Evolutionary conservation across 2,329 filamentous ascomycete genomes (phyloP), one percentile per base, ranked within the genome.

Genomic region (Aspergillus ibericus): DNA sequence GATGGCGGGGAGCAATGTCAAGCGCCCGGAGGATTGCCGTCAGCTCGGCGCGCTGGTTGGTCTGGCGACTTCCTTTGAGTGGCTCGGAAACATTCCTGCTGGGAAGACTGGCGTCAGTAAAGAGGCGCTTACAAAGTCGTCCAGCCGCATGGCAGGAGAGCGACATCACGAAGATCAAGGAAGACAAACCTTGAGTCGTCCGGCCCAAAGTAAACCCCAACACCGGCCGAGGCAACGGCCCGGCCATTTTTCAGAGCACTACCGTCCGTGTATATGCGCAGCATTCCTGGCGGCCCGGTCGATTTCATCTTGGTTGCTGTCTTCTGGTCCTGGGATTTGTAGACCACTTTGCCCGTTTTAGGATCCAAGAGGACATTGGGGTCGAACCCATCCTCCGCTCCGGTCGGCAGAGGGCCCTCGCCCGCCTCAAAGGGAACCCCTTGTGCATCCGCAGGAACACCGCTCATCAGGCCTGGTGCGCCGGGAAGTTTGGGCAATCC

Each of bases 41-140:
- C 59, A 99, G 81, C 78, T 99, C 95, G n/a, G 93, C 95, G 3
- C 95, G 90, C 74, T 98, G 92, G 72, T 99, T 99, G 0, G 95
- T 98, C 76, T 98, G 95, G 9, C 82, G 81, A 15, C 83, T 80
- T 52, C 92, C 92, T 53, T 82, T 77, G 2, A 97, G 83, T 4
- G 87, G 86, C 75, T 96, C 92, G 12, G 90, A 91, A 22, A 96
- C 77, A 68, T 90, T 90, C 65, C 85, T 87, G 68, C 74, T 71
- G 40, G 62, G 60, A 59, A 54, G 36, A 10, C 15, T 53, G 54
- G 63, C 38, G 60, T 74, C 53, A 72, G 70, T 68, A 10, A 55
- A 50, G 29, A 15, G 10, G 1, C 8, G 1, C 29, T 32, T 32
- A 2, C 29, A 8, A 32, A 32, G 9, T 32, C 4, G 29, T 32